Conservation (phyloP, 2,329 filamentous ascomycete genomes). For the Diplodia mutila region DNA sequence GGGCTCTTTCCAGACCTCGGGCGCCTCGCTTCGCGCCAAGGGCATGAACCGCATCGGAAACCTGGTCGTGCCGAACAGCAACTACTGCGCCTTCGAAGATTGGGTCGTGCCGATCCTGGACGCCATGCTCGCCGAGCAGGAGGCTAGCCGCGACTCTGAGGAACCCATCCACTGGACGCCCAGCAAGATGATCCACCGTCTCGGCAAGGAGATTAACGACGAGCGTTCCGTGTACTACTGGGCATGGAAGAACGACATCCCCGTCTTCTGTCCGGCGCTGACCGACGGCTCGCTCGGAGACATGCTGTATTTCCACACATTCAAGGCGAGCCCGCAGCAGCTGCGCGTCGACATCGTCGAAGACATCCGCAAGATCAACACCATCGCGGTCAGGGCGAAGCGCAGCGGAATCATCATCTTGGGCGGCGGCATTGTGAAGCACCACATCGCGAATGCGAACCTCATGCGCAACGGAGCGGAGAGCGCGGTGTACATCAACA, state of each 20-base stretch:
- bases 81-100: constrained; percentile 97
- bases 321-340: constrained; percentile 80
- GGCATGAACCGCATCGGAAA: constrained; percentile 97
- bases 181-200: constrained; percentile 83
- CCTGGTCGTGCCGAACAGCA: constrained; percentile 91
- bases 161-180: constrained; percentile 88
- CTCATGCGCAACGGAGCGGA: constrained; percentile 98
- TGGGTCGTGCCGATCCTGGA: constrained; percentile 97
- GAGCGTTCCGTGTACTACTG: constrained; percentile 93
- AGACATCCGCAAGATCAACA: constrained; percentile 92
- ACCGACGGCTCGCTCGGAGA: constrained; percentile 95
- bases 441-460: constrained; percentile 97
- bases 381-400: constrained; percentile 83
- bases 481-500: constrained; percentile 97
- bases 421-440: constrained; percentile 93
- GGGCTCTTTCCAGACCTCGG: constrained; percentile 77
- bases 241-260: constrained; percentile 96
- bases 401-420: constrained; percentile 93
- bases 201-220: constrained; percentile 93
- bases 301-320: constrained; percentile 99
- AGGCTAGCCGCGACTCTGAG: constrained; percentile 69
- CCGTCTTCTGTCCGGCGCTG: constrained; percentile 93
- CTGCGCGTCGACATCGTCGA: constrained; percentile 89
- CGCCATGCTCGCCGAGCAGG: constrained; percentile 90
- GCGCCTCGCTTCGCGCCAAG: constrained; percentile 76